phyloP scores from a whole-genome alignment of 495 filamentous ascomycete species.

The Penicillium crystallinum region DNA sequence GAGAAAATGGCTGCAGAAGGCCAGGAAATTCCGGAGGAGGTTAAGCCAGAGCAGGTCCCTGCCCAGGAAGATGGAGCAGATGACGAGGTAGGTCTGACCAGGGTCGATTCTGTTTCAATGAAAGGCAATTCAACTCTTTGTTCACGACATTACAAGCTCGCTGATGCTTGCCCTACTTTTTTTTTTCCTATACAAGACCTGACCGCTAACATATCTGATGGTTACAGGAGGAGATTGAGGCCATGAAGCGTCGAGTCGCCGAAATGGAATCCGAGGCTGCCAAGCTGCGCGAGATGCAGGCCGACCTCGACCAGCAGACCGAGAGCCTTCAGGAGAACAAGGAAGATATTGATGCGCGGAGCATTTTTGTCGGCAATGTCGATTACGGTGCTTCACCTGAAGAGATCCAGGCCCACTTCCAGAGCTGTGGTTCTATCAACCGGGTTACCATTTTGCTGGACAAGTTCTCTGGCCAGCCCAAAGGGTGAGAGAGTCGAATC shows the following conservation, averaged over 20 bases:
- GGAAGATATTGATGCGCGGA: constrained; percentile 91
- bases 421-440: constrained; percentile 96
- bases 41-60: constrained; percentile 38
- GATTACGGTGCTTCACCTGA: constrained; percentile 97
- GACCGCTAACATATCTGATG: constrained; percentile 4
- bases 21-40: constrained; percentile 32
- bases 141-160: not conserved
- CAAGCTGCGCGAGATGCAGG: constrained; percentile 96
- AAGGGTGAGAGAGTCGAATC: constrained; percentile 90
- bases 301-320: constrained; percentile 75
- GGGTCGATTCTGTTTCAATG: not conserved
- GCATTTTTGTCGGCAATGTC: constrained; percentile 98
- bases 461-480: constrained; percentile 97
- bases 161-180: not conserved
- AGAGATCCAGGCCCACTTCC: constrained; percentile 98
- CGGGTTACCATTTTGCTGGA: constrained; percentile 96
- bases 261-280: constrained; percentile 99
- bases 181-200: not conserved
- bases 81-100: constrained; percentile 37
- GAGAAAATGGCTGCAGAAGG: constrained; percentile 37
- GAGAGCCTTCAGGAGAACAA: constrained; percentile 84
- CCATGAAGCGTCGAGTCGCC: constrained; percentile 95
- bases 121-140: constrained; percentile 1
- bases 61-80: constrained; percentile 38
- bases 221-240: constrained; percentile 82